Evolutionary conservation across 1,284 basidiomycete genomes (phyloP).

Genomic region (Abortiporus biennis): DNA sequence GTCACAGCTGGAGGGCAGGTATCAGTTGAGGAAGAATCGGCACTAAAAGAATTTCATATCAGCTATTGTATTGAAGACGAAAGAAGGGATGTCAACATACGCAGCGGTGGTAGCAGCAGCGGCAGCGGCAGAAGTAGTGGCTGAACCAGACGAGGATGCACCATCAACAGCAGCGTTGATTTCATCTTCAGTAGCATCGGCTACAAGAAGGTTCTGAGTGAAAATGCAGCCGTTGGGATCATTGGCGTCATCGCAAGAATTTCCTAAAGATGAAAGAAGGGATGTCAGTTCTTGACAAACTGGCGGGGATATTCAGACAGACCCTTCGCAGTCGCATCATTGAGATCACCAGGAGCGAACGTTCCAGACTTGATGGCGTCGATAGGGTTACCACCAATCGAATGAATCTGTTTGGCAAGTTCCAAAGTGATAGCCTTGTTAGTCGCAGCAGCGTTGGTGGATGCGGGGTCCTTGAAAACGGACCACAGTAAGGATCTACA

Average conservation of each 20-base stretch:
- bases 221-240: constrained; percentile 59
- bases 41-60: background rate
- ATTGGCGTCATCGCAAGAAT: constrained; percentile 45
- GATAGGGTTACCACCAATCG: constrained; percentile 57
- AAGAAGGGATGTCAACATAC: background rate
- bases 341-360: constrained; percentile 51
- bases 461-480: constrained; percentile 52
- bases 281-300: constrained; percentile 10
- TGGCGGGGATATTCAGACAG: background rate
- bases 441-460: constrained; percentile 43
- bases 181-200: constrained; percentile 54
- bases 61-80: background rate
- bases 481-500: background rate
- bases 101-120: background rate
- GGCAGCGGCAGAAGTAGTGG: too few species aligned
- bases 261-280: constrained; percentile 28
- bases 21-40: constrained; percentile 8
- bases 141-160: constrained; percentile 5
- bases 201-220: constrained; percentile 51
- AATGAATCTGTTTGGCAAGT: constrained; percentile 55
- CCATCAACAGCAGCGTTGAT: constrained; percentile 46
- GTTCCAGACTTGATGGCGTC: constrained; percentile 59
- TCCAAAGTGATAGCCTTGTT: constrained; percentile 60
- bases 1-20: constrained; percentile 5
- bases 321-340: constrained; percentile 40